Percentiles rank a stretch among this genome's conserved stretches.
Evolutionary conservation across 257 asterid genomes (phyloP).

Genomic region (Datura wrightii): DNA sequence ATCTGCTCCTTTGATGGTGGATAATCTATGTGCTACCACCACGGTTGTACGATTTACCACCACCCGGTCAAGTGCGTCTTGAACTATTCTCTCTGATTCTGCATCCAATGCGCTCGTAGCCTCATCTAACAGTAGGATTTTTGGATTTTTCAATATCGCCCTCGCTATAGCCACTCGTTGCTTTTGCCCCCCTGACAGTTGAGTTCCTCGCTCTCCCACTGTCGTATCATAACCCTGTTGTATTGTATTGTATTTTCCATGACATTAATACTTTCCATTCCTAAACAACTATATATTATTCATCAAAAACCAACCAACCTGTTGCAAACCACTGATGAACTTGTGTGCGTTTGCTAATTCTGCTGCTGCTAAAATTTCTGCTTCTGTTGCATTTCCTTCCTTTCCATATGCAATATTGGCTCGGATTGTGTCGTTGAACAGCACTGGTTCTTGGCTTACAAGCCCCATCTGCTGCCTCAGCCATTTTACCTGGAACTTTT

Average conservation of each 20-base stretch:
- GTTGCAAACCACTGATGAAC: constrained; percentile 74
- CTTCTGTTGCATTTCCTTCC: constrained; percentile 78
- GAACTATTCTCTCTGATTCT: constrained; percentile 81
- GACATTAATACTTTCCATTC: too few relatives aligned
- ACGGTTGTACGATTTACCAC: constrained; percentile 79
- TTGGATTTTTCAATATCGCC: constrained; percentile 76
- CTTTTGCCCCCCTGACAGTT: constrained; percentile 87
- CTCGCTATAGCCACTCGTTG: constrained; percentile 93
- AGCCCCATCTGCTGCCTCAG: constrained; percentile 92
- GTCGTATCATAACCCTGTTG: constrained; percentile 73
- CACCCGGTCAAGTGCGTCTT: constrained; percentile 79
- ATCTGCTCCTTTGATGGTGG: constrained; percentile 81
- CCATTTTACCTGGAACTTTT: constrained; percentile 78
- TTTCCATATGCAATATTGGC: constrained; percentile 87
- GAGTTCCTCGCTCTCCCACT: constrained; percentile 86
- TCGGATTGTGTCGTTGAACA: constrained; percentile 80
- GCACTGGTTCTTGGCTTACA: constrained; percentile 87
- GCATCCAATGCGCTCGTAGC: constrained; percentile 88
- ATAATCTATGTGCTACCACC: constrained; percentile 83
- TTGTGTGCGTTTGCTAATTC: constrained; percentile 91
- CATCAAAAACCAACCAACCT: constrained; percentile 32
- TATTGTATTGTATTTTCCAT: too few relatives aligned
- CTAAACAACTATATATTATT: too few relatives aligned
- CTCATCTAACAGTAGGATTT: constrained; percentile 77
- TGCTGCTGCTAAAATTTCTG: constrained; percentile 76